Percentiles rank a stretch among this genome's conserved stretches.
Conservation (phyloP, 139 green algal genomes). For the Mesotaenium endlicherianum region DNA sequence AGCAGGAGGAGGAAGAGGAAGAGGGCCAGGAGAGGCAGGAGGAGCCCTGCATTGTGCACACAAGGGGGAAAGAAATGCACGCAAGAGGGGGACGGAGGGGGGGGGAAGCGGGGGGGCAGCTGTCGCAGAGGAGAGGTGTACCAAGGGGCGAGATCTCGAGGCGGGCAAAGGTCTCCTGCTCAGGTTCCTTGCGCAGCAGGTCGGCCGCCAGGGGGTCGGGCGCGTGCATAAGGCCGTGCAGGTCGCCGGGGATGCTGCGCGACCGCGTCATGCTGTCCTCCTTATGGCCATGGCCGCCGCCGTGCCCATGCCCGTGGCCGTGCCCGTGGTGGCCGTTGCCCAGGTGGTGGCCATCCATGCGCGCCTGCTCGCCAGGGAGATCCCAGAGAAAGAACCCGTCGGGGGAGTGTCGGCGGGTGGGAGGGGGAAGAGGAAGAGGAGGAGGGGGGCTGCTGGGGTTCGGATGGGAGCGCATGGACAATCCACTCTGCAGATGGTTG, state of each 20-base stretch:
- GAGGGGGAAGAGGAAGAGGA: not conserved
- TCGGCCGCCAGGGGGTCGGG: slow-evolving; percentile 13
- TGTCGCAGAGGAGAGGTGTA: not conserved
- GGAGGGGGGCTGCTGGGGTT: not conserved
- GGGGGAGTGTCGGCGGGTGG: not conserved
- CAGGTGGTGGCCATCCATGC: not conserved
- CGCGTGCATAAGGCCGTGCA: not conserved
- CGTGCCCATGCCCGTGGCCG: not conserved
- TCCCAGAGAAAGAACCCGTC: not conserved
- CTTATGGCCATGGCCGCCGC: not conserved
- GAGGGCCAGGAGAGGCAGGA: not conserved
- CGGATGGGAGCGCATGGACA: not conserved
- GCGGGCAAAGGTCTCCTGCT: slow-evolving; percentile 39
- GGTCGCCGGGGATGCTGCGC: not conserved
- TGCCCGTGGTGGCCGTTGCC: not conserved
- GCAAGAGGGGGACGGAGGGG: not conserved
- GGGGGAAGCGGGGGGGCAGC: not conserved
- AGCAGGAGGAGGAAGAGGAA: not conserved
- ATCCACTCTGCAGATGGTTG: not conserved
- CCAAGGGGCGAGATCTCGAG: slow-evolving; percentile 19
- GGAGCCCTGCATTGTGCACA: not conserved
- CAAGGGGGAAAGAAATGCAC: not conserved
- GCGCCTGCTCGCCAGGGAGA: not conserved
- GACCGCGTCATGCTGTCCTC: not conserved
- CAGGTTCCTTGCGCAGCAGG: slow-evolving; percentile 19